These are phyloP conservation scores for Metroxylon sagu DNA, from an alignment of 176 grass and related monocot genomes.

Conservation along the genomic window DNA sequence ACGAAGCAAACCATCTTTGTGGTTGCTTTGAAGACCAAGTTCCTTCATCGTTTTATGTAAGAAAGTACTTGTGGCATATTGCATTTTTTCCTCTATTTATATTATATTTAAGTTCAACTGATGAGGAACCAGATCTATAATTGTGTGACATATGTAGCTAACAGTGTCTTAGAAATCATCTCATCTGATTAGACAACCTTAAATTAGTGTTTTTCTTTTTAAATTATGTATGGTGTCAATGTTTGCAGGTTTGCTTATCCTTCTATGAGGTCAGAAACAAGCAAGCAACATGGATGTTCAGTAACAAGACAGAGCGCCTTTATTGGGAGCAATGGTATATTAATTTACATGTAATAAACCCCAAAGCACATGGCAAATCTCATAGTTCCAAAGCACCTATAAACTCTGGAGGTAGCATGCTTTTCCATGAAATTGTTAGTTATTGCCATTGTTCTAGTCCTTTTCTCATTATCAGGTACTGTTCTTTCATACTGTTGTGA, in stretches of 20 bases:
- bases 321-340: conserved; percentile 96
- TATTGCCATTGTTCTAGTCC: neutral
- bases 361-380: conserved; percentile 51
- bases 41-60: too few species aligned
- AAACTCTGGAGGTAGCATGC: conserved; percentile 40
- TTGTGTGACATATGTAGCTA: too few species aligned
- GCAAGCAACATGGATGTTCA: conserved; percentile 62
- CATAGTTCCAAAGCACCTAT: conserved; percentile 43
- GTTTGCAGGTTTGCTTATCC: conserved; percentile 63
- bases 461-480: neutral
- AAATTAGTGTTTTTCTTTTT: conserved; percentile 2
- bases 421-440: conserved; percentile 1
- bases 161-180: too few species aligned
- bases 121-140: too few species aligned
- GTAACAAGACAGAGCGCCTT: conserved; percentile 63
- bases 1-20: too few species aligned
- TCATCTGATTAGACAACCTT: neutral
- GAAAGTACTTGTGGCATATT: too few species aligned
- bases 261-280: conserved; percentile 81
- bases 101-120: too few species aligned
- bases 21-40: too few species aligned
- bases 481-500: conserved; percentile 8
- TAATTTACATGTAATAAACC: conserved; percentile 54
- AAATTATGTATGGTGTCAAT: conserved; percentile 6
- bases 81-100: too few species aligned